Evolutionary conservation across 192 early-diverging fungal genomes (phyloP).

Genomic region (Globomyces pollinis-pini): DNA sequence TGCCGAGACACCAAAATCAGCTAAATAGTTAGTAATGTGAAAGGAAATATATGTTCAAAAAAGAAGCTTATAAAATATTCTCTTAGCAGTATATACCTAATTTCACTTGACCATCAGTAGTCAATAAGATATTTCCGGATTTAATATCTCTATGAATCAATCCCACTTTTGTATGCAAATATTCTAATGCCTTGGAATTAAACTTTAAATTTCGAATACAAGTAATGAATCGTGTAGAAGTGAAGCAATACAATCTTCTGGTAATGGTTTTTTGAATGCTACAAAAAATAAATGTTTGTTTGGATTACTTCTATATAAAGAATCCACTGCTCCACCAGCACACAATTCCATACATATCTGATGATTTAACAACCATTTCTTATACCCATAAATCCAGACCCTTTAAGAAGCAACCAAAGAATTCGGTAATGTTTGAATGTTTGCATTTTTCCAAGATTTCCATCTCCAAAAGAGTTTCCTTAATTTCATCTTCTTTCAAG

Average conservation of each 20-base stretch:
- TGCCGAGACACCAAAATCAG: slow-evolving; percentile 61
- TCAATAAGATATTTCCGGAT: slow-evolving; percentile 51
- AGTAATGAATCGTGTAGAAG: slow-evolving; percentile 52
- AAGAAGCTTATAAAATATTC: background rate
- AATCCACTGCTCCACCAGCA: slow-evolving; percentile 51
- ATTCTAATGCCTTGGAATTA: slow-evolving; percentile 40
- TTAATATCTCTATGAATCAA: slow-evolving; percentile 62
- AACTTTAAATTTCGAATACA: slow-evolving; percentile 27
- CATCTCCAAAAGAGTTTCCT: slow-evolving; percentile 63
- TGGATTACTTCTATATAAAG: slow-evolving; percentile 44
- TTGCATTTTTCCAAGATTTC: slow-evolving; percentile 50
- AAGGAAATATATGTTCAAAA: no score
- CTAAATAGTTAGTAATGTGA: slow-evolving; percentile 11
- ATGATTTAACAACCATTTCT: background rate
- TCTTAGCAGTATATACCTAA: slow-evolving; percentile 22
- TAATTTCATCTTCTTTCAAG: slow-evolving; percentile 57
- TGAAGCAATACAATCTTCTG: slow-evolving; percentile 46
- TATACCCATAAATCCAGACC: slow-evolving; percentile 56
- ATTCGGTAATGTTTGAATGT: slow-evolving; percentile 51
- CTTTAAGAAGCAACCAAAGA: slow-evolving; percentile 54
- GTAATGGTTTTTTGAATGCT: slow-evolving; percentile 48
- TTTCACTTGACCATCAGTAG: slow-evolving; percentile 47
- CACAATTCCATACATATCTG: slow-evolving; percentile 63
- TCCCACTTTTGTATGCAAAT: slow-evolving; percentile 44
- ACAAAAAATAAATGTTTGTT: background rate